Base-by-base conservation (phyloP, 768 basidiomycete genomes). In the Russula lepida region DNA sequence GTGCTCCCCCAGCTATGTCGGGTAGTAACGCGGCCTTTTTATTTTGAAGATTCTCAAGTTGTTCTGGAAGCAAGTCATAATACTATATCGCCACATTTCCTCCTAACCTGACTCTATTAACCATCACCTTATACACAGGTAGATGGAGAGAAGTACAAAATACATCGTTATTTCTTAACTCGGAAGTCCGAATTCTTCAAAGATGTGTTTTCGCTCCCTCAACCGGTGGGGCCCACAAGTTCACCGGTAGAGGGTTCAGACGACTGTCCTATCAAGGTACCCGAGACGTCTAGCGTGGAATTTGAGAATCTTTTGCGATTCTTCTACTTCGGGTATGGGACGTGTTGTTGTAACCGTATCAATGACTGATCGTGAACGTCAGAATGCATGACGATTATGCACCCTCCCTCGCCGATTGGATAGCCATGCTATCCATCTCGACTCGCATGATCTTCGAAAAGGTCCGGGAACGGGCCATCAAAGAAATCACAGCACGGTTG, bases 221-320 rank as follows among this genome's bases (percentile, higher is more conserved):
- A 68, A 64, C 17, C 56, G 1, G 68, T 55, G 60, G 56, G 39
- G 33, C 54, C 60, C 3, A 32, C 64, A 19, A 12, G 25, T 15
- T n/a, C n/a, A n/a, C n/a, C n/a, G n/a, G 39, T 44, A 28, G 68
- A 70, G 35, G 69, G 69, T 17, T 25, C 53, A 11, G 63, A 60
- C 32, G 64, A 69, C n/a, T 61, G 62, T 25, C 68, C 69, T 0
- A 57, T 70, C 39, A 30, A 19, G 9, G 21, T 70, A 28, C 59
- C 62, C 3, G 60, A 44, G 2, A 67, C 66, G 28, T 33, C 55
- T 25, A 44, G 13, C 9, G 43, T 41, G 1, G 67, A 68, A 27
- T 62, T 70, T n/a, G 60, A 65, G 2, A 43, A 50, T 9, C 51
- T 70, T 17, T 59, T 70, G 15, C 56, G 54, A 2, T 66, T 66